Conservation (phyloP, 495 filamentous ascomycete species). For the Talaromyces trachyspermus region DNA sequence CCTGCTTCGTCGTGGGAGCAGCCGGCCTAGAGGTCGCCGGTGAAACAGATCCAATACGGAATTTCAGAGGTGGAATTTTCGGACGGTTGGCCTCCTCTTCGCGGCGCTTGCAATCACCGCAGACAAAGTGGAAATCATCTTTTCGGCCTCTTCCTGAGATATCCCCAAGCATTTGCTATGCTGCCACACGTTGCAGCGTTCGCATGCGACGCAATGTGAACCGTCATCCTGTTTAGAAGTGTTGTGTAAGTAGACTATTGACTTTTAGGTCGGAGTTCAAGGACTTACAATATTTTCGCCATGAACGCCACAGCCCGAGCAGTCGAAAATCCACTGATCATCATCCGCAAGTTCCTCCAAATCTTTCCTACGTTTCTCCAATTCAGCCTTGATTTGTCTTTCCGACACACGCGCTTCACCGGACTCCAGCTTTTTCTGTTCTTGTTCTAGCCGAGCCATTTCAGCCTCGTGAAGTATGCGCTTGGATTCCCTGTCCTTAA, state of each 20-base stretch:
- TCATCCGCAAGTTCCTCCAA: constrained; percentile 67
- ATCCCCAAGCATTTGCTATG: constrained; percentile 88
- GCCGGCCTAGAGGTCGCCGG: constrained; percentile 25
- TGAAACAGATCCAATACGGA: constrained; percentile 49
- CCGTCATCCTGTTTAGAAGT: constrained; percentile 65
- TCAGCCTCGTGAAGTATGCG: constrained; percentile 78
- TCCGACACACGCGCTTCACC: constrained; percentile 66
- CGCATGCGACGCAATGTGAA: constrained; percentile 88
- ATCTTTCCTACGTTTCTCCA: constrained; percentile 65
- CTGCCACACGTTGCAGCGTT: constrained; percentile 93
- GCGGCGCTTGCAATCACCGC: constrained; percentile 63
- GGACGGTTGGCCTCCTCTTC: constrained; percentile 54
- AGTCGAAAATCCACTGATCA: constrained; percentile 92
- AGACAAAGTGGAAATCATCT: constrained; percentile 88
- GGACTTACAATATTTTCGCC: constrained; percentile 64
- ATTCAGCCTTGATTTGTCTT: constrained; percentile 67
- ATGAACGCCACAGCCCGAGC: constrained; percentile 75
- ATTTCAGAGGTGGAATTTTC: constrained; percentile 68
- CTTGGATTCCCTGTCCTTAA: constrained; percentile 74
- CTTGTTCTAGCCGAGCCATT: constrained; percentile 67
- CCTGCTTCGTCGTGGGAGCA: constrained; percentile 10
- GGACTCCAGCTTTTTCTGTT: constrained; percentile 57
- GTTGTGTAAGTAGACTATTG: constrained; percentile 6
- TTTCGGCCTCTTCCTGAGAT: constrained; percentile 64
- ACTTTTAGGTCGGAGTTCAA: neutral